phyloP scores from a whole-genome alignment of 805 yeast species.

The Spathaspora sp. region DNA sequence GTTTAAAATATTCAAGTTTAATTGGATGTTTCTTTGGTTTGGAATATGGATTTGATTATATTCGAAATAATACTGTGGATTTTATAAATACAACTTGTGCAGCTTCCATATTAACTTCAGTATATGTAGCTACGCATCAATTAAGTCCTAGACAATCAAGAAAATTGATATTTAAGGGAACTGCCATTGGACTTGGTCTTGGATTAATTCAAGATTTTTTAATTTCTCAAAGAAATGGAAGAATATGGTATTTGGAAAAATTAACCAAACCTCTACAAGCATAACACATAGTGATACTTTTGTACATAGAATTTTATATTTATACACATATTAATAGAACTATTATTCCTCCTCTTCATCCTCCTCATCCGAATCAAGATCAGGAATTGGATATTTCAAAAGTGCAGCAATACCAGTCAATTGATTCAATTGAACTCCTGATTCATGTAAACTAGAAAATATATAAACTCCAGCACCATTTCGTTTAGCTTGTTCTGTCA shows the following conservation, averaged over 20 bases:
- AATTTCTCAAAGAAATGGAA: constrained; percentile 55
- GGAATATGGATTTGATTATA: constrained; percentile 59
- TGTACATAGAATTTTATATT: background rate
- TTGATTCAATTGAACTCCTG: constrained; percentile 86
- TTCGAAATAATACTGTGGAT: constrained; percentile 49
- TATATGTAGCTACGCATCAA: constrained; percentile 44
- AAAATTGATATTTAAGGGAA: constrained; percentile 48
- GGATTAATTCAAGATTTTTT: constrained; percentile 69
- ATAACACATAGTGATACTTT: constrained; percentile 2
- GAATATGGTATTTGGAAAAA: constrained; percentile 57
- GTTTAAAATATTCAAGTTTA: constrained; percentile 32
- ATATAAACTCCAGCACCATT: constrained; percentile 76
- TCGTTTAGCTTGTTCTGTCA: constrained; percentile 64
- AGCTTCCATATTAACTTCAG: constrained; percentile 48
- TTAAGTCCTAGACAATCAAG: constrained; percentile 42
- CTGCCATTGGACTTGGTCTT: constrained; percentile 51
- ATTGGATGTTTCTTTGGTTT: constrained; percentile 52
- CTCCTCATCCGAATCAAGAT: constrained; percentile 56
- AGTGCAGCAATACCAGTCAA: constrained; percentile 90
- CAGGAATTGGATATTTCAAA: constrained; percentile 77
- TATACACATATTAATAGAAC: background rate
- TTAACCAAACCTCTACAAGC: constrained; percentile 6
- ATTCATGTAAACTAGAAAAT: constrained; percentile 80
- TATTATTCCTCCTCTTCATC: constrained; percentile 24
- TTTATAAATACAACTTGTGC: constrained; percentile 61